These are phyloP conservation scores for Fusarium sp. DNA, from an alignment of 2,329 filamentous ascomycete genomes.

Conservation along the genomic window DNA sequence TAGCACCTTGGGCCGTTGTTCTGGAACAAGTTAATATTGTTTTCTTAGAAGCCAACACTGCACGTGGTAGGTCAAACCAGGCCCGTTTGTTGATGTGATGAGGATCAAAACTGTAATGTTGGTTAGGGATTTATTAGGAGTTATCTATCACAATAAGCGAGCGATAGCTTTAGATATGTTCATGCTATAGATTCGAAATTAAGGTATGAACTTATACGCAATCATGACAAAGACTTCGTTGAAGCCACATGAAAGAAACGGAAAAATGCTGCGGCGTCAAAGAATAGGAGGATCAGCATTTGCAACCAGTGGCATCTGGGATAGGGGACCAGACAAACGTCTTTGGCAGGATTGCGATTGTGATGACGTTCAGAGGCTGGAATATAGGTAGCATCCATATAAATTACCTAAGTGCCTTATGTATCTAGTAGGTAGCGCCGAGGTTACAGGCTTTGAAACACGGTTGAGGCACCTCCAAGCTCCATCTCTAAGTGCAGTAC, in stretches of 20 bases:
- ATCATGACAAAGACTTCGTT: not conserved
- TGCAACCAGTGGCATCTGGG: not conserved
- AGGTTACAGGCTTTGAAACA: slow-evolving; percentile 39
- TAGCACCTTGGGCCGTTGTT: slow-evolving; percentile 23
- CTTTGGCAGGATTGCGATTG: slow-evolving; percentile 30
- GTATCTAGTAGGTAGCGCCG: not conserved
- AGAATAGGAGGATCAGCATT: slow-evolving; percentile 42
- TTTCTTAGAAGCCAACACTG: not conserved
- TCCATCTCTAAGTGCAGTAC: not conserved
- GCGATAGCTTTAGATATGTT: slow-evolving; percentile 24
- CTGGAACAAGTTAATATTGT: slow-evolving; percentile 35
- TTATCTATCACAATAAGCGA: not conserved
- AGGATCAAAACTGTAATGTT: not conserved
- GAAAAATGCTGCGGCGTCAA: slow-evolving; percentile 37
- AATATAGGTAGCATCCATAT: not conserved
- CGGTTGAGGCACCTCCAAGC: slow-evolving; percentile 16
- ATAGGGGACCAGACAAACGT: not conserved
- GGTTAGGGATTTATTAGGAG: not conserved
- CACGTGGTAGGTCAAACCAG: not conserved
- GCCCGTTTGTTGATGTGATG: slow-evolving; percentile 1
- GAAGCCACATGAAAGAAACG: slow-evolving; percentile 3
- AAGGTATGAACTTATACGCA: not conserved
- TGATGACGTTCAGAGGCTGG: slow-evolving; percentile 30
- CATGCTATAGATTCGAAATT: slow-evolving; percentile 4
- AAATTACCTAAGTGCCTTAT: not conserved